These are phyloP conservation scores for Artomyces pyxidatus DNA, from an alignment of 768 basidiomycete species.

Conservation along the genomic window DNA sequence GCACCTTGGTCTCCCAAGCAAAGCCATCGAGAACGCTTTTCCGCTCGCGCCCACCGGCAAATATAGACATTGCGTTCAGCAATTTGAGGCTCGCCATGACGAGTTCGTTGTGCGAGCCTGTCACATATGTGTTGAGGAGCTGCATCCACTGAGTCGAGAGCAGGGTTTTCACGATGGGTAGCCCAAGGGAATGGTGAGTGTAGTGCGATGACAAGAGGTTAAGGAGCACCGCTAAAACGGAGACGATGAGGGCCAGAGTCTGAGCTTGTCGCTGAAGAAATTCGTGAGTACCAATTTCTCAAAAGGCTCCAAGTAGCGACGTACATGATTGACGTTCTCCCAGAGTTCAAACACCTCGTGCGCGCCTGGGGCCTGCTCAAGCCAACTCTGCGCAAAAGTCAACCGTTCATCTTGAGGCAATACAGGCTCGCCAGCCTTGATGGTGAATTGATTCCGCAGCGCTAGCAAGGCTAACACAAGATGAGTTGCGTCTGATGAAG, in stretches of 20 bases:
- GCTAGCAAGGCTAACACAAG: slow-evolving; percentile 33
- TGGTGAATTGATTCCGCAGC: slow-evolving; percentile 56
- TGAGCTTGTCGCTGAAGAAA: slow-evolving; percentile 35
- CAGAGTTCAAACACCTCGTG: slow-evolving; percentile 57
- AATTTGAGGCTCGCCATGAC: slow-evolving; percentile 60
- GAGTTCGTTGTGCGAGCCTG: slow-evolving; percentile 54
- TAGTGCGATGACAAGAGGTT: slow-evolving; percentile 60
- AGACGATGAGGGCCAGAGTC: slow-evolving; percentile 36
- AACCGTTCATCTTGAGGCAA: slow-evolving; percentile 53
- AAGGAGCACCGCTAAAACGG: slow-evolving; percentile 52
- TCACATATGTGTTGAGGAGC: slow-evolving; percentile 53
- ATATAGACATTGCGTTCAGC: slow-evolving; percentile 51
- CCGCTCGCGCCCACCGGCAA: slow-evolving; percentile 58
- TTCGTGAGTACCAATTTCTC: slow-evolving; percentile 2
- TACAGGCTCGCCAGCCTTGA: slow-evolving; percentile 38
- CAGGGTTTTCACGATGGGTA: slow-evolving; percentile 52
- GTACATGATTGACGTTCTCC: slow-evolving; percentile 45
- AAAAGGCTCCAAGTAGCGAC: slow-evolving; percentile 18
- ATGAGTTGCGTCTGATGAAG: background rate
- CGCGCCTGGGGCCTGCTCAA: slow-evolving; percentile 47
- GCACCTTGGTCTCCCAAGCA: slow-evolving; percentile 73
- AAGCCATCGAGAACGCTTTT: slow-evolving; percentile 59
- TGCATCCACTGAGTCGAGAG: slow-evolving; percentile 49
- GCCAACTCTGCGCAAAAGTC: slow-evolving; percentile 51
- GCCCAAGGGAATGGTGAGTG: slow-evolving; percentile 53